Percentiles rank a stretch among this genome's conserved stretches.
These are phyloP conservation scores for Ophiocordyceps camponoti-floridani DNA, from an alignment of 2,329 filamentous ascomycete species.

Conservation along the genomic window DNA sequence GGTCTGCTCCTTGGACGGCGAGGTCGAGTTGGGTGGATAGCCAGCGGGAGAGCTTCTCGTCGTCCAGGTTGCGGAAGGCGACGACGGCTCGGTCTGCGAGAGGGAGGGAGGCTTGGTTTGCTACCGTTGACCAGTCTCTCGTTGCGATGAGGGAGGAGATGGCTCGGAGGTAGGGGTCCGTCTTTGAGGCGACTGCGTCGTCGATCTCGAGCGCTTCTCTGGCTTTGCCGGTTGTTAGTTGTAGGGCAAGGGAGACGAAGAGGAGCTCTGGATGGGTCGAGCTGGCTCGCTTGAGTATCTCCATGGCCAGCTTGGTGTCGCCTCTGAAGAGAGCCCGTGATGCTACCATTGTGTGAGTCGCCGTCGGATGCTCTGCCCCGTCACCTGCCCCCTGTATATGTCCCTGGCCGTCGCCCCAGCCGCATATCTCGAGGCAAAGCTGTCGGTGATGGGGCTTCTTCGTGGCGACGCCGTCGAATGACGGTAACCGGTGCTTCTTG, in stretches of 20 bases:
- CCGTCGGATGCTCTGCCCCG: constrained; percentile 30
- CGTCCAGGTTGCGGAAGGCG: constrained; percentile 48
- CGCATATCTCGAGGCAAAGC: constrained; percentile 57
- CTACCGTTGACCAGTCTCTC: constrained; percentile 58
- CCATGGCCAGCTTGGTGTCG: constrained; percentile 47
- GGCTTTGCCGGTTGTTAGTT: constrained; percentile 33
- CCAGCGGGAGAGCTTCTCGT: constrained; percentile 46
- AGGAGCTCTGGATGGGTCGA: constrained; percentile 43
- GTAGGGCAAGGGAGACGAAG: constrained; percentile 49
- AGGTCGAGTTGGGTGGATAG: constrained; percentile 45
- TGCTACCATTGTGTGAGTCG: constrained; percentile 53
- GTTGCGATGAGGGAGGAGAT: constrained; percentile 64
- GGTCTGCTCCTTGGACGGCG: constrained; percentile 47
- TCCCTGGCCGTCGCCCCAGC: constrained; percentile 44
- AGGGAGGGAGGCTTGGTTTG: constrained; percentile 54
- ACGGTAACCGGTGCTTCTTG: constrained; percentile 40
- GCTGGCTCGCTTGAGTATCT: constrained; percentile 51
- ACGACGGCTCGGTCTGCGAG: constrained; percentile 59
- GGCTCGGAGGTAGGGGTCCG: constrained; percentile 63
- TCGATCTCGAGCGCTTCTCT: constrained; percentile 39
- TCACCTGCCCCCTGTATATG: constrained; percentile 17
- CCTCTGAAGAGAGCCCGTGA: constrained; percentile 61
- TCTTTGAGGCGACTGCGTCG: constrained; percentile 40
- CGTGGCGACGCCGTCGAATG: constrained; percentile 45
- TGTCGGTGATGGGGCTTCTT: constrained; percentile 53